Base-by-base conservation (phyloP, 768 basidiomycete genomes). In the Filobasidium wieringae region DNA sequence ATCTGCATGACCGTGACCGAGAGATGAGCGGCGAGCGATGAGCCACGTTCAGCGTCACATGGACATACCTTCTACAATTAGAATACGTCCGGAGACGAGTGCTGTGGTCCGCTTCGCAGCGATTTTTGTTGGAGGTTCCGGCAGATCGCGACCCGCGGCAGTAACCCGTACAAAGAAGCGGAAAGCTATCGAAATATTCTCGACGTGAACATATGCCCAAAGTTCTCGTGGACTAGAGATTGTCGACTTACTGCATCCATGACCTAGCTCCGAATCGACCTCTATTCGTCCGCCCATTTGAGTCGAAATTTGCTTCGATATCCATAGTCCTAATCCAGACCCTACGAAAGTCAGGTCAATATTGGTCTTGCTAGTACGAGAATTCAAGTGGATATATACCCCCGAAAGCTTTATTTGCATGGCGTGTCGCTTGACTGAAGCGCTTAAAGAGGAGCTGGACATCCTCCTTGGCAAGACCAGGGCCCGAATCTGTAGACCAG, bases 381-480 rank as follows among this genome's bases (percentile, higher is more conserved):
- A n/a, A n/a, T n/a, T n/a, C n/a, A n/a, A n/a, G n/a, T n/a, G n/a
- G n/a, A n/a, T n/a, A n/a, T n/a, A n/a, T n/a, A 32, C 70, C 70
- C 5, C 65, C 67, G 60, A 69, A 74, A 36, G 69, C 41, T 63
- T 70, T 30, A 63, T 63, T 64, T 27, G 29, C 33, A 57, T 26
- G 52, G 51, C 37, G 65, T 45, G 70, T 59, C 33, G 72, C 76
- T 64, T 74, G 76, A 43, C 65, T 72, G 67, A 77, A 77, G n/a
- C 73, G 61, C 60, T 72, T 69, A 67, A 77, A 77, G 12, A 77
- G 63, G 52, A 73, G 62, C 2, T 70, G 61, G 19, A 77, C 64
- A 53, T 76, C 75, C n/a, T 70, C 67, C 7, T 68, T 65, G 19
- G 69, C 71, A 30, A 77, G 63, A 2, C 76, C 76, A n/a, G 76